These are phyloP conservation scores for Phaeosphaeria sp. DNA, from an alignment of 2,329 filamentous ascomycete genomes.

Conservation along the genomic window DNA sequence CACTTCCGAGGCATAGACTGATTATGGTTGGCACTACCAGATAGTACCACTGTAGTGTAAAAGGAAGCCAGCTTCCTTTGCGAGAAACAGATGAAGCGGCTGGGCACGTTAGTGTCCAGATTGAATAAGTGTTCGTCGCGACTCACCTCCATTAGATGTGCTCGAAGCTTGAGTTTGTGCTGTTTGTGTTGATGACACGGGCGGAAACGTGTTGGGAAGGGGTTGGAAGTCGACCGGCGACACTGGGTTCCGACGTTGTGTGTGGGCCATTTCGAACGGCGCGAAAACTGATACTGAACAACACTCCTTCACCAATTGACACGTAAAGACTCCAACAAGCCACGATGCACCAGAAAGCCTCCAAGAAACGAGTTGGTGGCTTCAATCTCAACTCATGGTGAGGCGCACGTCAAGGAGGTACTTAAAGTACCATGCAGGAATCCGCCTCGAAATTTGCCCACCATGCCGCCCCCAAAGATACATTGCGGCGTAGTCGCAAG, in stretches of 20 bases:
- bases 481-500: constrained; percentile 12
- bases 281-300: background rate
- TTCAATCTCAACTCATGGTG: background rate
- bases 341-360: background rate
- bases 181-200: background rate
- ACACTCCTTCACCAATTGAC: background rate
- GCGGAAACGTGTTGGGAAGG: background rate
- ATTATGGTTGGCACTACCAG: constrained; percentile 10
- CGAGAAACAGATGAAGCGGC: background rate
- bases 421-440: background rate
- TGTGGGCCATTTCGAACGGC: background rate
- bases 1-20: constrained; percentile 7
- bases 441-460: background rate
- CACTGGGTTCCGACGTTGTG: constrained; percentile 1
- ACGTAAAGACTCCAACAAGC: background rate
- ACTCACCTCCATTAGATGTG: background rate
- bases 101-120: background rate
- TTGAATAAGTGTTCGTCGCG: background rate
- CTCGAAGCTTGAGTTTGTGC: background rate
- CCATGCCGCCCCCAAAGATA: constrained; percentile 2
- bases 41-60: constrained; percentile 21
- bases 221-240: constrained; percentile 5
- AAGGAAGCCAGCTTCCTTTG: constrained; percentile 20
- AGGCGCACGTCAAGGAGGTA: background rate
- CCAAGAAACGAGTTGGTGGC: background rate